Base-by-base conservation (phyloP, 768 basidiomycete species). In the Russula virescens region DNA sequence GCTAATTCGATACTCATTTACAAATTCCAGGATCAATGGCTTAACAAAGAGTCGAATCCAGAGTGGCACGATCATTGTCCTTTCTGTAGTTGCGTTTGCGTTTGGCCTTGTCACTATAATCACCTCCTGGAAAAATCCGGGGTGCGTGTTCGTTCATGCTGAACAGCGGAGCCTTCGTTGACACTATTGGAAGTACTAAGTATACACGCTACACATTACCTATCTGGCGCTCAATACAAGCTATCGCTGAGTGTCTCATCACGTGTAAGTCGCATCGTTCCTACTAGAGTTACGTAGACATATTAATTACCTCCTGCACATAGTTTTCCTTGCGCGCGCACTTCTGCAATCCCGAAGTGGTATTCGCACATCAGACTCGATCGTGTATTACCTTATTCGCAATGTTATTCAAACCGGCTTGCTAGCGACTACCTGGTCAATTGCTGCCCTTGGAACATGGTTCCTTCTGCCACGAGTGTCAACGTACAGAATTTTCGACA, bases 281-380 rank as follows among this genome's bases (percentile, higher is more conserved):
- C n/a, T 6, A 28, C 6, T 14, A 6, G 7, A 38, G 5, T 28
- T 43, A 16, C 21, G 9, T 11, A 47, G n/a, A 21, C 9, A n/a
- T n/a, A n/a, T n/a, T 31, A 28, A 51, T 28, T 50, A n/a, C 3
- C 18, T n/a, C 21, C 9, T 25, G 38, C 2, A 11, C 26, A 7
- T 23, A 59, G 58, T 43, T 43, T 40, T 51, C 16, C 58, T 59
- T 14, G 7, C 8, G 14, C 58, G 58, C 1, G 49, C 21, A 25
- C 49, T 59, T 43, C n/a, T 59, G n/a, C 51, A 43, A 21, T 14
- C 58, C 18, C 58, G 58, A 2, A 59, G 58, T 8, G 58, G 58
- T 3, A 5, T 51, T 5, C 13, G 9, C 26, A 19, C 14, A 14
- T 51, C 58, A 13, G 49, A 59, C 58, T 10, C 1, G 31, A 2